A percentile compares a stretch with the other conserved stretches of the same genome.
Evolutionary conservation across 495 filamentous ascomycete genomes (phyloP).

Genomic region (Neurospora sp.): DNA sequence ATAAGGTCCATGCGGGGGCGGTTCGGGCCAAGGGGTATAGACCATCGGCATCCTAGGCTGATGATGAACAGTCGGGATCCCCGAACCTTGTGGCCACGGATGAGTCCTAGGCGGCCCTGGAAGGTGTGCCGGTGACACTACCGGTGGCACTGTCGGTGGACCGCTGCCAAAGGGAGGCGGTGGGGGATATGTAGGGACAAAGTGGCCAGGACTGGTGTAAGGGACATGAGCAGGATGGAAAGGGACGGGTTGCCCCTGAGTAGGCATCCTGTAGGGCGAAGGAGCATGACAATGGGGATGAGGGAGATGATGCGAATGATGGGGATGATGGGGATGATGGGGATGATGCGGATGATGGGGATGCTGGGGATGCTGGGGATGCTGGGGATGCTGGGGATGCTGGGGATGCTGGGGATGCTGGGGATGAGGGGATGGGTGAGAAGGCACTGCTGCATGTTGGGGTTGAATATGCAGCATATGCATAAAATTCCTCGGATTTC

Average conservation of each 20-base stretch:
- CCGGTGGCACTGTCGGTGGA: background rate
- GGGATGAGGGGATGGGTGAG: background rate
- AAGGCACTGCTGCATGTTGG: background rate
- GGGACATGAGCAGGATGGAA: background rate
- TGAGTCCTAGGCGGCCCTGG: background rate
- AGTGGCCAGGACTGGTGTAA: background rate
- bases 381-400: too few species aligned
- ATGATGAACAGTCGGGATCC: background rate
- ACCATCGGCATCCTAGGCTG: background rate
- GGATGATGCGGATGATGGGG: too few species aligned
- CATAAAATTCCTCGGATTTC: background rate
- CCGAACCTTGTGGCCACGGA: background rate
- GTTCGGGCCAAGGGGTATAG: background rate
- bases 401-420: background rate
- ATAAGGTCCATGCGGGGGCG: background rate
- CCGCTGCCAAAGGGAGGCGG: background rate
- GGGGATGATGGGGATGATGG: background rate
- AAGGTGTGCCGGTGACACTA: background rate
- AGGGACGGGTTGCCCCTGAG: background rate
- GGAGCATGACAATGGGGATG: background rate
- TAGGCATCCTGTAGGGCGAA: background rate
- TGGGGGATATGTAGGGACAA: background rate
- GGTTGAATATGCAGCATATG: background rate
- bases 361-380: too few species aligned
- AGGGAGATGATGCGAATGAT: background rate